phyloP scores from a whole-genome alignment of 345 rosid genomes.

The Hirschfeldia incana region DNA sequence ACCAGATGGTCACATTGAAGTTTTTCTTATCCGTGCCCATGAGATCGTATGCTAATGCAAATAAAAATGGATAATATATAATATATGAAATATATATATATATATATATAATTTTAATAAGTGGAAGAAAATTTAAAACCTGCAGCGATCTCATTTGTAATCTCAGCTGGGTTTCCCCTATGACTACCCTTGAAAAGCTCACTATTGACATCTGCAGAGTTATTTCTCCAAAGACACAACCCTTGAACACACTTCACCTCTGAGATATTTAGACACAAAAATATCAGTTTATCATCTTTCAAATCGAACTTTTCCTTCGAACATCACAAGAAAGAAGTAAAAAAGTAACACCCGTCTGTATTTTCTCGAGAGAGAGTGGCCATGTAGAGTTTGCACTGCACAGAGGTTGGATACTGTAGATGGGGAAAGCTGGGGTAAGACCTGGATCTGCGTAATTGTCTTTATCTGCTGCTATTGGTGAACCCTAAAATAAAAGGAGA shows the following conservation, averaged over 20 bases:
- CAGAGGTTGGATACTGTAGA: slow-evolving; percentile 55
- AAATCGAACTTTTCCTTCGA: neutral
- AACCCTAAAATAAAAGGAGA: slow-evolving; percentile 51
- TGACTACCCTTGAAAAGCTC: slow-evolving; percentile 65
- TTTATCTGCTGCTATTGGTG: slow-evolving; percentile 41
- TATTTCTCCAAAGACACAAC: slow-evolving; percentile 61
- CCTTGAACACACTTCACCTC: slow-evolving; percentile 69
- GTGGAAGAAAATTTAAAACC: slow-evolving; percentile 59
- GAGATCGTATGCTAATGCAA: slow-evolving; percentile 52
- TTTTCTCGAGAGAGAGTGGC: slow-evolving; percentile 33
- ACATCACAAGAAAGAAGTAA: neutral
- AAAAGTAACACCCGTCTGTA: slow-evolving; percentile 18
- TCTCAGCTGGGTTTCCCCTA: slow-evolving; percentile 55
- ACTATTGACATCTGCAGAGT: slow-evolving; percentile 62
- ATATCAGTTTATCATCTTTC: neutral
- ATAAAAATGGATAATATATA: too few relatives aligned
- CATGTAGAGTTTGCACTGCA: slow-evolving; percentile 53
- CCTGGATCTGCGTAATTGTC: slow-evolving; percentile 59
- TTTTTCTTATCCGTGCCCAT: slow-evolving; percentile 16
- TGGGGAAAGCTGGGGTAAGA: slow-evolving; percentile 45
- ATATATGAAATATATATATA: too few relatives aligned
- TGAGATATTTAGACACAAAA: slow-evolving; percentile 25
- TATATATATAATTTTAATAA: too few relatives aligned
- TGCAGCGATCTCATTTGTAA: slow-evolving; percentile 70
- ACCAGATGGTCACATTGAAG: slow-evolving; percentile 34